Conservation (phyloP, 2,329 filamentous ascomycete genomes). For the Penicillium polonicum region DNA sequence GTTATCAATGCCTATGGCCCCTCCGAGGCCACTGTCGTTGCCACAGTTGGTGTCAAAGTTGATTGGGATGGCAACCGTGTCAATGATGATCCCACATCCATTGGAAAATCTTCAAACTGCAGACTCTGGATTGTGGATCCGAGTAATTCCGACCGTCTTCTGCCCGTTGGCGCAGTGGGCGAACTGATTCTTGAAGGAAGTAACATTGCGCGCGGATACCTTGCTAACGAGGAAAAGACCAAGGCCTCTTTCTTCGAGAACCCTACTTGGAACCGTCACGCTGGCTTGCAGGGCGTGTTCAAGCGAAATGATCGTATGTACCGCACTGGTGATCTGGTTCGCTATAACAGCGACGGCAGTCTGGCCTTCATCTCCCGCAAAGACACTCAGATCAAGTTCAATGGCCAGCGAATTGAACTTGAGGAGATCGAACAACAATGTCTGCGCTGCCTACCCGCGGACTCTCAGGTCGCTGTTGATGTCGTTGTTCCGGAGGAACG, state of each 20-base stretch:
- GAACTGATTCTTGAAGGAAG: conserved; percentile 51
- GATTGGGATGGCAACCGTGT: conserved; percentile 31
- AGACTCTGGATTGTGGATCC: conserved; percentile 43
- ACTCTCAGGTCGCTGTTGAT: conserved; percentile 46
- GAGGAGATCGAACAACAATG: conserved; percentile 49
- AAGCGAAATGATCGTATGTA: conserved; percentile 35
- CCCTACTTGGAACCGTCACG: conserved; percentile 32
- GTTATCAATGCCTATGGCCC: conserved; percentile 49
- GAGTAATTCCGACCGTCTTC: conserved; percentile 36
- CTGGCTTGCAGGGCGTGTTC: conserved; percentile 23
- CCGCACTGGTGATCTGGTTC: conserved; percentile 40
- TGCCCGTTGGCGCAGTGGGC: conserved; percentile 48
- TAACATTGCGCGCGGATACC: conserved; percentile 47
- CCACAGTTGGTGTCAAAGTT: conserved; percentile 34
- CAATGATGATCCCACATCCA: conserved; percentile 32
- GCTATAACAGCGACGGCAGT: conserved; percentile 37
- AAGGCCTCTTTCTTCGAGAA: conserved; percentile 35
- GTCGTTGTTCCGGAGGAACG: conserved; percentile 37
- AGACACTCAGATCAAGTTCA: conserved; percentile 42
- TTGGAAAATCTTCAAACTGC: conserved; percentile 38
- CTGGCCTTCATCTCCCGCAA: conserved; percentile 36
- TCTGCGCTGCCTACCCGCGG: conserved; percentile 34
- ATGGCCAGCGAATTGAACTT: conserved; percentile 48
- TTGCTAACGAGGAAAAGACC: conserved; percentile 39
- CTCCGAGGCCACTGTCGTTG: conserved; percentile 42